A percentile compares a stretch with the other conserved stretches of the same genome.
These are phyloP conservation scores for Eruca vesicaria DNA, from an alignment of 441 rosid species.

Conservation along the genomic window DNA sequence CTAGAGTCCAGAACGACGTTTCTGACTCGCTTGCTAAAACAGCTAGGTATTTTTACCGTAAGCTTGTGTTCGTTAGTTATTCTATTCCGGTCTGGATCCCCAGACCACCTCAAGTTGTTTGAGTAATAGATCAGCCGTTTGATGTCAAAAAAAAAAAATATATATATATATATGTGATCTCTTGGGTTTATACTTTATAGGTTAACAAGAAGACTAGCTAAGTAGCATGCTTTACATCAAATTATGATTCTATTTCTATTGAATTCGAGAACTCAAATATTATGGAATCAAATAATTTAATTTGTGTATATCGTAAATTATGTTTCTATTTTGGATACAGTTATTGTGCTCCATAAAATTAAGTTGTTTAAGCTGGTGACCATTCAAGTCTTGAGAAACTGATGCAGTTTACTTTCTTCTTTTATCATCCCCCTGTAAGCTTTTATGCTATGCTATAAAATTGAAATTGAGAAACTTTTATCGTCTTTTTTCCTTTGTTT, in stretches of 20 bases:
- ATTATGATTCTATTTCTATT: not conserved
- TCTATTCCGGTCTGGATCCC: too few species aligned
- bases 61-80: too few species aligned
- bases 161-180: not conserved
- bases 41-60: too few species aligned
- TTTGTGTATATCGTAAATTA: not conserved
- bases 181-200: not conserved
- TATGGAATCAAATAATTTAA: not conserved
- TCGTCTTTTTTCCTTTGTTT: slow-evolving; percentile 37
- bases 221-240: not conserved
- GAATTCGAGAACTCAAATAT: not conserved
- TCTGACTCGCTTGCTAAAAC: too few species aligned
- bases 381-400: not conserved
- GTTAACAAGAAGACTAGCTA: not conserved
- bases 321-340: not conserved
- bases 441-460: not conserved
- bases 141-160: too few species aligned
- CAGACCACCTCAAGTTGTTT: too few species aligned
- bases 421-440: not conserved
- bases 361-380: not conserved
- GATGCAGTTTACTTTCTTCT: slow-evolving; percentile 5
- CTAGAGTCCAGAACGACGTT: too few species aligned
- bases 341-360: not conserved
- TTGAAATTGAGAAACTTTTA: slow-evolving; percentile 1
- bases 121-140: too few species aligned